Base-by-base conservation (phyloP, 2,329 filamentous ascomycete species). In the Paraphoma sp. region DNA sequence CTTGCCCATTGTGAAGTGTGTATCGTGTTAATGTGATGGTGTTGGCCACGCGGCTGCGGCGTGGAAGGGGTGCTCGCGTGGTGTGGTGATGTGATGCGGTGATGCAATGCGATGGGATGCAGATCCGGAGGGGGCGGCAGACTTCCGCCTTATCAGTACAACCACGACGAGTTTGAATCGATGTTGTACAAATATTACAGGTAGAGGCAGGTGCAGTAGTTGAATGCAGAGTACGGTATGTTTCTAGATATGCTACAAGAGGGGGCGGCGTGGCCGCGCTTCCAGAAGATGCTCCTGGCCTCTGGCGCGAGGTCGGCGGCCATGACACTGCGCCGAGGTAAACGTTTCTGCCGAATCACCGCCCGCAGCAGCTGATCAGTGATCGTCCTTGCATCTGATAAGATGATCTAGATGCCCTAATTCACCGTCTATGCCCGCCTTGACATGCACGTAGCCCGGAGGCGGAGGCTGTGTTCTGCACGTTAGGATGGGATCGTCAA, bases 1-100 rank as follows among this genome's bases (percentile, higher is more conserved):
- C 56, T 74, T 75, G 54, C 70, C 74, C 75, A 77, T 77, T 23
- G 33, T 30, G 69, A 59, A 17, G 9, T 11, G 16, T 43, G 56
- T 5, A 33, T 45, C 46, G 45, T 38, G 53, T 43, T n/a, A 17
- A 10, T 29, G 30, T 18, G 18, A 29, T 29, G 40, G 16, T 30
- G 18, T 42, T 43, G 23, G 14, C 14, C 14, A 18, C 17, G 46
- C 18, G 46, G 46, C 12, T 17, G 49, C n/a, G 29, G 50, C 28
- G 28, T 30, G 14, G 14, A 28, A 33, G 38, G 48, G 16, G 23
- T 44, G 23, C 36, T 45, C 51, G 49, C 28, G 33, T 57, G 31
- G 44, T 16, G 40, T 12, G 41, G 41, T 49, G 42, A 45, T 38
- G 46, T n/a, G n/a, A n/a, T n/a, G 40, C 14, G 41, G 41, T 49